Percentiles rank a stretch among this genome's conserved stretches.
Conservation (phyloP, 2,329 filamentous ascomycete species). For the Penicillium brevicompactum region DNA sequence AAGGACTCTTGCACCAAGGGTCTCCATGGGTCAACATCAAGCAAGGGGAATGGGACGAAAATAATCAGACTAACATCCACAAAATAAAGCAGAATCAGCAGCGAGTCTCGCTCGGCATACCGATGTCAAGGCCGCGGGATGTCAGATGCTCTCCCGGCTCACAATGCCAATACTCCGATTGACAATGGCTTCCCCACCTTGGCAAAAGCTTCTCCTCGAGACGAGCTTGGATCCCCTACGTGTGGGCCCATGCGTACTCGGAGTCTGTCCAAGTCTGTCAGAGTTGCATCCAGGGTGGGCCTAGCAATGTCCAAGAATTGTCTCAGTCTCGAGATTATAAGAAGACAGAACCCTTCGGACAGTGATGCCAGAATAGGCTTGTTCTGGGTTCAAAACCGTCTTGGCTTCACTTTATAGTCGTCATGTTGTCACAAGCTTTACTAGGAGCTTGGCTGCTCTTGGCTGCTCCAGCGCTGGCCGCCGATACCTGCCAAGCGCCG, state of each 20-base stretch:
- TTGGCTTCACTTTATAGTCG: neutral
- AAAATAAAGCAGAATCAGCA: neutral
- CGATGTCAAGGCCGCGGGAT: neutral
- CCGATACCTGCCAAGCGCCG: constrained; percentile 8
- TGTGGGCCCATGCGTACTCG: constrained; percentile 9
- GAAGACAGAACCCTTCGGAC: too few species aligned
- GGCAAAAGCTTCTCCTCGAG: neutral
- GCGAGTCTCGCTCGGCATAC: neutral
- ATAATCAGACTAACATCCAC: too few species aligned
- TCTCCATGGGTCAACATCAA: neutral
- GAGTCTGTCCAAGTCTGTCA: constrained; percentile 1
- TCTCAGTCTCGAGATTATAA: neutral
- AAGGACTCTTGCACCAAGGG: neutral
- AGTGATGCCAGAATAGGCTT: neutral
- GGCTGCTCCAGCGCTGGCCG: constrained; percentile 3
- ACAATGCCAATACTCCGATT: constrained; percentile 1
- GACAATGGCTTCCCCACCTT: neutral
- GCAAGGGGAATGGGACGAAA: neutral
- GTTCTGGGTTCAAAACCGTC: neutral
- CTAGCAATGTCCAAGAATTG: neutral
- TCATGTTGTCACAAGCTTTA: constrained; percentile 8
- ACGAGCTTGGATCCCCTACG: constrained; percentile 2
- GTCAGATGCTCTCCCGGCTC: neutral
- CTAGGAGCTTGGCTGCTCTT: constrained; percentile 11
- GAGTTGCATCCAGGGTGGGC: constrained; percentile 2